phyloP scores from a whole-genome alignment of 2,329 filamentous ascomycete genomes.

The Hymenoscyphus scutula region DNA sequence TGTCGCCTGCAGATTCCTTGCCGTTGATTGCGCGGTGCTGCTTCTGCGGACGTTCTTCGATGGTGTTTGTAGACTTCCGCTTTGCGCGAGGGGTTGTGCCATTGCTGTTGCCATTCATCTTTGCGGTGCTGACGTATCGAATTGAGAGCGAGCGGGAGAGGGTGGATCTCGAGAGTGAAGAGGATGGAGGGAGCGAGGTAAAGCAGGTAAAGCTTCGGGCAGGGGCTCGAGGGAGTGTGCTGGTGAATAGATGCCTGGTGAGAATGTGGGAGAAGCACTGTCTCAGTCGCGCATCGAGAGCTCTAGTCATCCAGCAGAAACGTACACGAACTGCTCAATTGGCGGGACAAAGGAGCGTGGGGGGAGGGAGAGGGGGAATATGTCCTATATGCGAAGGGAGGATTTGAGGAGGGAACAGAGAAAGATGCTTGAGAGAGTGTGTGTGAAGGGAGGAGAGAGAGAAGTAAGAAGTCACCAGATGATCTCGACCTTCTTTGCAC shows the following conservation, averaged over 20 bases:
- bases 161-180: background rate
- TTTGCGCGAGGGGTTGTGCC: slow-evolving; percentile 29
- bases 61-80: slow-evolving; percentile 33
- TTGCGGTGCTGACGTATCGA: slow-evolving; percentile 5
- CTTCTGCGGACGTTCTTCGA: slow-evolving; percentile 35
- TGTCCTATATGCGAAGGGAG: no score
- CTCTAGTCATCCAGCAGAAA: slow-evolving; percentile 36
- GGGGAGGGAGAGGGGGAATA: background rate
- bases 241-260: slow-evolving; percentile 15
- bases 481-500: background rate
- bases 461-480: background rate
- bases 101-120: slow-evolving; percentile 33
- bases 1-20: slow-evolving; percentile 36
- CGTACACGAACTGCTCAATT: slow-evolving; percentile 11
- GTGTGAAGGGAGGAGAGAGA: no score
- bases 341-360: slow-evolving; percentile 1
- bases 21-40: slow-evolving; percentile 36
- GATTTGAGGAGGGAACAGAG: background rate
- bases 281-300: slow-evolving; percentile 31
- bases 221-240: background rate
- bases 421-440: no score
- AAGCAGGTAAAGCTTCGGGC: background rate
- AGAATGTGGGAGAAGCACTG: slow-evolving; percentile 30
- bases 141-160: background rate
- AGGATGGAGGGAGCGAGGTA: background rate